Evolutionary conservation across 176 grass and related monocot genomes (phyloP).

Genomic region (Phoenix roebelenii): DNA sequence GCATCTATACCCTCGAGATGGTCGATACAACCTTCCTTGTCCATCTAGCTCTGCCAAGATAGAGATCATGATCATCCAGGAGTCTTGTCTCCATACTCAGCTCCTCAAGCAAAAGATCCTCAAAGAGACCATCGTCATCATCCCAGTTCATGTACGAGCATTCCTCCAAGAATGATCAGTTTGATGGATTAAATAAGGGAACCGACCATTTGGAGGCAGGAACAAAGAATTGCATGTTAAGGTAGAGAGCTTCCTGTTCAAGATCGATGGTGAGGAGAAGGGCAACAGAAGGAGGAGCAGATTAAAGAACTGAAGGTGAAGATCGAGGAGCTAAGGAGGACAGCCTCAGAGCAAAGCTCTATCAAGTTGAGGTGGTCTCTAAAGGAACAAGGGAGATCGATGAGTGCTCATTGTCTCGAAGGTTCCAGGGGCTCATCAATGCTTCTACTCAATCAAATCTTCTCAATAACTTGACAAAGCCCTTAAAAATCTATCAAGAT

Average conservation of each 20-base stretch:
- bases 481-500: constrained; percentile 12
- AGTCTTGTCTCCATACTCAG: constrained; percentile 77
- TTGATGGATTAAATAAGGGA: constrained; percentile 37
- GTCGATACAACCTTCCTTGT: no score
- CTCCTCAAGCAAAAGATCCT: constrained; percentile 89
- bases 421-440: constrained; percentile 14
- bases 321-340: constrained; percentile 42
- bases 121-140: constrained; percentile 64
- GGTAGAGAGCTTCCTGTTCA: constrained; percentile 37
- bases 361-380: neutral
- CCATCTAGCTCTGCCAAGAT: no score
- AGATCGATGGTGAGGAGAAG: constrained; percentile 20
- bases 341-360: neutral
- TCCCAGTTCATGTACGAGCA: constrained; percentile 69
- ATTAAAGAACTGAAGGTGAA: constrained; percentile 54
- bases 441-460: constrained; percentile 5
- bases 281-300: constrained; percentile 33
- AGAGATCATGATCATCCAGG: constrained; percentile 14
- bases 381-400: constrained; percentile 26
- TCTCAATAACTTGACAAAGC: constrained; percentile 5
- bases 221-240: constrained; percentile 51
- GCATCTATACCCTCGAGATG: no score
- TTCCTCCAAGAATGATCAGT: constrained; percentile 31
- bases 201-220: constrained; percentile 41
- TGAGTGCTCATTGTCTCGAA: constrained; percentile 62